A percentile compares a stretch with the other conserved stretches of the same genome.
These are phyloP conservation scores for Plasmodium ovale DNA, from an alignment of 169 alveolate genomes.

Conservation along the genomic window DNA sequence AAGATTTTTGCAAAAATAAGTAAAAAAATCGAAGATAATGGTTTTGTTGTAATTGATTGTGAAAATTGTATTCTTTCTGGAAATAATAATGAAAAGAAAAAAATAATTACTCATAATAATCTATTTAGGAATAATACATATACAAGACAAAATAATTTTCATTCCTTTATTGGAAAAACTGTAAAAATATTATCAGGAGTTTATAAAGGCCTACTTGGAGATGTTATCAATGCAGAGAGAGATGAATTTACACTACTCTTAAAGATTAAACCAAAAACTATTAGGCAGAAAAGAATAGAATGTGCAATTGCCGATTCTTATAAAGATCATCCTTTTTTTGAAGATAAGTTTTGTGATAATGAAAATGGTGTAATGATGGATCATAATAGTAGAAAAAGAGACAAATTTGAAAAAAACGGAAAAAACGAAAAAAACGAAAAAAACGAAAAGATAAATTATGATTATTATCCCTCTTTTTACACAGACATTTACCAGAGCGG, in stretches of 20 bases:
- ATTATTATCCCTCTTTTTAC: constrained; percentile 5
- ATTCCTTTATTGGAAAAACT: constrained; percentile 84
- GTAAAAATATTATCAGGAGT: constrained; percentile 86
- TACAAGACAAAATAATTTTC: constrained; percentile 17
- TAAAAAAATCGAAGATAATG: constrained; percentile 76
- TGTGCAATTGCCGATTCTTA: constrained; percentile 73
- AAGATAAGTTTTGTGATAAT: constrained; percentile 10
- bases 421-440: constrained; percentile 2
- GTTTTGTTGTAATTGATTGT: constrained; percentile 68
- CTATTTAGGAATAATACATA: constrained; percentile 45
- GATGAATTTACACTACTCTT: constrained; percentile 84
- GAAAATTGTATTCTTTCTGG: constrained; percentile 52
- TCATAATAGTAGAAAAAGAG: not conserved
- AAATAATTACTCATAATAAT: constrained; percentile 41
- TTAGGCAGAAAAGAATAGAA: constrained; percentile 83
- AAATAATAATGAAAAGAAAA: constrained; percentile 44
- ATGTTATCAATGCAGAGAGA: constrained; percentile 83
- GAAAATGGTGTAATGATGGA: not conserved
- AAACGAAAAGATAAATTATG: not conserved
- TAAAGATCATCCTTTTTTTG: constrained; percentile 11
- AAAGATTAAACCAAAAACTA: constrained; percentile 85
- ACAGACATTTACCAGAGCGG: not conserved
- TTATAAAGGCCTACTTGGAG: constrained; percentile 84
- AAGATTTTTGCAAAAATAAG: constrained; percentile 79
- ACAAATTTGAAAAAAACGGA: not conserved